A percentile compares a stretch with the other conserved stretches of the same genome.
These are phyloP conservation scores for Hygrophorus pudorinus DNA, from an alignment of 768 basidiomycete genomes.

Conservation along the genomic window DNA sequence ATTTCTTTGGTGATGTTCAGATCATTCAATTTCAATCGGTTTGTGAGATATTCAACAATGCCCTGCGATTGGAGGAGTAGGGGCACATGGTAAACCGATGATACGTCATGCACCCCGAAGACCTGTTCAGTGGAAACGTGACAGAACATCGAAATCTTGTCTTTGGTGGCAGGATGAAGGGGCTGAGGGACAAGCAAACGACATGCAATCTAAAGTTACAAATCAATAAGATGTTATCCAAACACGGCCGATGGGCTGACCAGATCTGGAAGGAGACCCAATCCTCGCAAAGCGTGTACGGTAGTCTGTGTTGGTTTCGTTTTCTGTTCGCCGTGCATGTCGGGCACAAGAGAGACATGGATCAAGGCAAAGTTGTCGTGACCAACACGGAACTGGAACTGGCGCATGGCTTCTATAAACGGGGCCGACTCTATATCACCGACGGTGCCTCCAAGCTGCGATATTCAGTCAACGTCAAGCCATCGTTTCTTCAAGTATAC, in stretches of 20 bases:
- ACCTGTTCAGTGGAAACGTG: constrained; percentile 87
- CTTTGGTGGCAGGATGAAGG: constrained; percentile 76
- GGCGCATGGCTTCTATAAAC: constrained; percentile 98
- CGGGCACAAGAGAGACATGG: constrained; percentile 96
- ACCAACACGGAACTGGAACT: constrained; percentile 98
- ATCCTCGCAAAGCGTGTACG: constrained; percentile 84
- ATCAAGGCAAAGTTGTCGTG: constrained; percentile 94
- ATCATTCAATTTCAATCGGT: constrained; percentile 64
- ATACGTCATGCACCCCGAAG: constrained; percentile 91
- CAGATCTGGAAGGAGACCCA: constrained; percentile 88
- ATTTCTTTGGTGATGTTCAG: constrained; percentile 47
- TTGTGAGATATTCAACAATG: constrained; percentile 76
- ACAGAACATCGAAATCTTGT: constrained; percentile 99
- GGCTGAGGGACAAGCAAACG: constrained; percentile 73
- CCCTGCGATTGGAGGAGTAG: constrained; percentile 87
- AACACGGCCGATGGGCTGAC: constrained; percentile 32
- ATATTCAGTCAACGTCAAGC: not conserved
- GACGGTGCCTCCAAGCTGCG: constrained; percentile 91
- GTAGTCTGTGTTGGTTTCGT: constrained; percentile 99
- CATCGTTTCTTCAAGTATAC: not conserved
- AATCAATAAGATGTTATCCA: not conserved
- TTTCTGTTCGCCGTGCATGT: constrained; percentile 98
- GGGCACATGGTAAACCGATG: constrained; percentile 96
- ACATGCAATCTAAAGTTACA: constrained; percentile 71
- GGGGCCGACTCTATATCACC: constrained; percentile 98